Conservation (phyloP, 495 filamentous ascomycete genomes). For the Penicillium paradoxum region DNA sequence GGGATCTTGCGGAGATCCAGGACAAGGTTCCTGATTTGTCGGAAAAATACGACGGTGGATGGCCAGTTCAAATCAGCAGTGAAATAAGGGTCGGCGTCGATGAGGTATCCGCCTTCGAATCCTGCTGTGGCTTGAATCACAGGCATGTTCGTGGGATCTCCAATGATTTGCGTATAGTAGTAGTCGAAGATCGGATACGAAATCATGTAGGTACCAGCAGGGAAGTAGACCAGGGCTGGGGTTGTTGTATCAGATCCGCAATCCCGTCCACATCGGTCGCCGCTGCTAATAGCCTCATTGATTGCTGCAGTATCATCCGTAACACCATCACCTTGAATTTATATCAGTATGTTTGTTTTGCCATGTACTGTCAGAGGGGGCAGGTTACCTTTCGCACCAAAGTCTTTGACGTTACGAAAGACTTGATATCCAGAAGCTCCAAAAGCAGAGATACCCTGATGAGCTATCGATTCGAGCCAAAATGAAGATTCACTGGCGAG, state of each 20-base stretch:
- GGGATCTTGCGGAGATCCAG: slow-evolving; percentile 61
- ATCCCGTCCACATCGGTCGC: slow-evolving; percentile 40
- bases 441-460: too few species aligned
- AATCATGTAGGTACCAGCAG: slow-evolving; percentile 52
- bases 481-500: too few species aligned
- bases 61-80: too few species aligned
- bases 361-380: not conserved
- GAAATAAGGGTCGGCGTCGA: slow-evolving; percentile 54
- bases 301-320: slow-evolving; percentile 58
- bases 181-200: slow-evolving; percentile 41
- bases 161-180: slow-evolving; percentile 57
- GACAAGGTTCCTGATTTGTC: slow-evolving; percentile 67
- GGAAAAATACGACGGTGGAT: slow-evolving; percentile 64
- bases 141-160: too few species aligned
- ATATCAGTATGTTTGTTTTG: not conserved
- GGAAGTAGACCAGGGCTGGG: slow-evolving; percentile 55
- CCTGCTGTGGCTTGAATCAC: slow-evolving; percentile 53
- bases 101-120: slow-evolving; percentile 54
- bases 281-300: slow-evolving; percentile 49
- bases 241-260: slow-evolving; percentile 44
- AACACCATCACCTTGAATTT: slow-evolving; percentile 47
- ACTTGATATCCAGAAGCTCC: too few species aligned
- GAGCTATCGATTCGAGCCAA: too few species aligned
- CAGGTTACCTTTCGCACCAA: slow-evolving; percentile 47
- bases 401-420: slow-evolving; percentile 58